Evolutionary conservation across 2,329 filamentous ascomycete genomes (phyloP), one percentile per base, ranked within the genome.

Genomic region (Microdochium trichocladiopsis): DNA sequence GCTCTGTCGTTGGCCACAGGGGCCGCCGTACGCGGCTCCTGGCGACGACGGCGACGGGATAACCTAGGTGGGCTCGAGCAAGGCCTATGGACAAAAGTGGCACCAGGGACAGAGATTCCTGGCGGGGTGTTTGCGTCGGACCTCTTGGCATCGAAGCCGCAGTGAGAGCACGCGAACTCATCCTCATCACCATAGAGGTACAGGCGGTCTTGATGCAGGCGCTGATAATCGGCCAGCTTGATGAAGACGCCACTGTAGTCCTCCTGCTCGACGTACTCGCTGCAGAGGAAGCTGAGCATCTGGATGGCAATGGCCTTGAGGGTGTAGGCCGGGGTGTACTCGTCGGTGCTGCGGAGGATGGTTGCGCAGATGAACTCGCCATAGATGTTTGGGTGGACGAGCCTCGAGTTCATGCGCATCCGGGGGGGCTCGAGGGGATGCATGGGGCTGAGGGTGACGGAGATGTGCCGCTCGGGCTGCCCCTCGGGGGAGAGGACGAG

Each of bases 231-330:
- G 0, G 50, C 50, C 4, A 75, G 60, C 12, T 66, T 47, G 12
- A 65, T 47, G 4, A 24, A 28, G 2, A 33, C 14, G 2, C 47
- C 50, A 8, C 62, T 63, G 47, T 67, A 24, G 0, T 14, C 5
- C 36, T 57, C 55, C 52, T 78, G 75, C 52, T 78, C 73, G 2
- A 79, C 50, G 2, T 52, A 65, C 1, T 75, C 71, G 56, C 75
- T 78, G 24, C 66, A 65, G 58, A 79, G 79, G 62, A 79, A 77
- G 56, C 74, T 77, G 2, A 79, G 61, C n/a, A 78, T 55, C 60
- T 78, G 75, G 23, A 79, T 78, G 16, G 73, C 69, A 22, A 79
- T 71, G 2, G 66, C 69, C 52, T 76, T 76, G 23, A 79, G 63
- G 0, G 74, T 78, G 53, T 79, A 78, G 0, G 75, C 76, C 2